Base-by-base conservation (phyloP, 2,329 filamentous ascomycete species). In the Eurotiales sp. region DNA sequence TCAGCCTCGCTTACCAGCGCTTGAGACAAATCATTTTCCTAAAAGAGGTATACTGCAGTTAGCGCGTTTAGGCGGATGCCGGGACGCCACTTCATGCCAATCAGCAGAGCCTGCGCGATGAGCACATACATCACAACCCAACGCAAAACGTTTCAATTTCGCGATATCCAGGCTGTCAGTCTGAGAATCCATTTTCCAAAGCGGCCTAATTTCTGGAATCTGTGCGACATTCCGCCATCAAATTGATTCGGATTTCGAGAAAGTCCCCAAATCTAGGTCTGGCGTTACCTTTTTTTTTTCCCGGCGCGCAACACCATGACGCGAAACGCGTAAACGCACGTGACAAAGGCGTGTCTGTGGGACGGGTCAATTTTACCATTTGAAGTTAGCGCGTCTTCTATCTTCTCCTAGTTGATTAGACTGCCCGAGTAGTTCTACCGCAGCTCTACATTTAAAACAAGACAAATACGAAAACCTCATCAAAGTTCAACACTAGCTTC, bases 141-240 rank as follows among this genome's bases (percentile, higher is more conserved):
- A 61, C 60, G 69, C 70, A 61, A 65, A 65, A 59, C 67, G 68
- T 68, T 71, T 68, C 53, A 72, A 55, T 55, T 65, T 64, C 46
- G 59, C 62, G 34, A 73, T 64, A 50, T 73, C 70, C 52, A 72
- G 60, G 49, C 70, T 72, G 52, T 72, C 66, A 27, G 65, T 62
- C 47, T 72, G 68, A 6, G 67, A 70, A 51, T 71, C 68, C 68
- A 71, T 71, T 7, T 29, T 50, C 42, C n/a, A 14, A 14, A 46
- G 25, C 4, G 34, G 39, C 37, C 21, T 11, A n/a, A 19, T 52
- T 25, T 40, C 25, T 40, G 12, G 17, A 14, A 14, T 8, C 40
- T 19, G 8, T 34, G 2, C 34, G 15, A 15, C 34, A 37, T 37
- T 37, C 21, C 34, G 6, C 17, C 15, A 21, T 7, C 15, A 21